These are phyloP conservation scores for Exophiala sp. DNA, from an alignment of 2,329 filamentous ascomycete genomes.

Conservation along the genomic window DNA sequence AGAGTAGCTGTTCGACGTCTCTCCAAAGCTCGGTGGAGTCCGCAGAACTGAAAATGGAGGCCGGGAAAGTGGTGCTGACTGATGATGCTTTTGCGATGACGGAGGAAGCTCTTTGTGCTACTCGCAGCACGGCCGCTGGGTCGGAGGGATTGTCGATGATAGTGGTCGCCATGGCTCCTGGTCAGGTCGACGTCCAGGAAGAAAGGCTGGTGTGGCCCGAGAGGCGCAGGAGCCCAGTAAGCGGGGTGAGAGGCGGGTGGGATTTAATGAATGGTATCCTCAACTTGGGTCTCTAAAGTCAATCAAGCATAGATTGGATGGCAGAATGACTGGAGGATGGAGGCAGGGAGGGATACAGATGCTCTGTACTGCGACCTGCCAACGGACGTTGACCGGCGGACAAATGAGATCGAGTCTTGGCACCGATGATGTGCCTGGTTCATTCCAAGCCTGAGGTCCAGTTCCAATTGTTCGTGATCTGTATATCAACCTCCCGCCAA, in stretches of 20 bases:
- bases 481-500: neutral
- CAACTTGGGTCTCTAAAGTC: too few species aligned
- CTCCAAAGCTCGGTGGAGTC: slow-evolving; percentile 80
- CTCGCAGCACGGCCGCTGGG: slow-evolving; percentile 43
- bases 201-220: neutral
- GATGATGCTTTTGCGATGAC: slow-evolving; percentile 48
- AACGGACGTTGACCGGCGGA: neutral
- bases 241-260: neutral
- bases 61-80: slow-evolving; percentile 43
- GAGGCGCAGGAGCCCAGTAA: neutral
- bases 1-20: slow-evolving; percentile 77
- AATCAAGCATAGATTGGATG: too few species aligned
- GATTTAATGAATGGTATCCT: neutral
- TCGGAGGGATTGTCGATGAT: slow-evolving; percentile 30
- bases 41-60: slow-evolving; percentile 46
- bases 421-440: neutral
- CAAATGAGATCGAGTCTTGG: neutral
- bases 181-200: neutral
- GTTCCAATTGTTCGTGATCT: too few species aligned
- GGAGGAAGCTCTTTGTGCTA: slow-evolving; percentile 40
- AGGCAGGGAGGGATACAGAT: slow-evolving; percentile 1
- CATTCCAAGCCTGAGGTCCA: neutral
- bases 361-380: too few species aligned
- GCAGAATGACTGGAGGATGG: too few species aligned
- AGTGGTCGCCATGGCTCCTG: slow-evolving; percentile 15